Percentiles rank a stretch among this genome's conserved stretches.
Evolutionary conservation across 805 yeast genomes (phyloP).

Genomic region (Candida railenensis): DNA sequence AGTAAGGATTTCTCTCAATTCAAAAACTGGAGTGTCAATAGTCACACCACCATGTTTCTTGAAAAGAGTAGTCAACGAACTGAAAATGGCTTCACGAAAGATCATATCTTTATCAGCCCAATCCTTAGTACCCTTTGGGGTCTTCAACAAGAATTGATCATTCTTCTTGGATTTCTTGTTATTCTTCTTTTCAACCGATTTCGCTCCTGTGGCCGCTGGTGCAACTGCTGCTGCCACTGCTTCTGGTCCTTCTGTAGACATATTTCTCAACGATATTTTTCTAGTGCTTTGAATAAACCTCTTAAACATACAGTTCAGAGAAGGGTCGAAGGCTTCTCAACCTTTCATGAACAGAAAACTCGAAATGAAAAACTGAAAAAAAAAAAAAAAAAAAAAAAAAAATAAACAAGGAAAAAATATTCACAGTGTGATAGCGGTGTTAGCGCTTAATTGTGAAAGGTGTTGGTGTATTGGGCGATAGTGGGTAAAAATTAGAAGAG

Average conservation of each 20-base stretch:
- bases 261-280: slow-evolving; percentile 10
- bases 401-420: background rate
- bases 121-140: slow-evolving; percentile 96
- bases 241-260: slow-evolving; percentile 20
- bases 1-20: slow-evolving; percentile 88
- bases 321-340: background rate
- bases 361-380: background rate
- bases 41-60: slow-evolving; percentile 98
- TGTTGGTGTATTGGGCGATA: too few relatives aligned
- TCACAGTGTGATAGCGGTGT: too few relatives aligned
- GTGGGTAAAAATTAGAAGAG: too few relatives aligned
- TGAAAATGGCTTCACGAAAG: slow-evolving; percentile 83
- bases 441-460: too few relatives aligned
- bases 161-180: slow-evolving; percentile 38
- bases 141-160: slow-evolving; percentile 76
- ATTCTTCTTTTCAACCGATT: too few relatives aligned
- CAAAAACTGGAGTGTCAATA: slow-evolving; percentile 98
- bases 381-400: background rate
- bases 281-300: slow-evolving; percentile 9
- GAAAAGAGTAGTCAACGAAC: slow-evolving; percentile 69
- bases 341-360: background rate
- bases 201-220: slow-evolving; percentile 9
- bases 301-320: slow-evolving; percentile 13
- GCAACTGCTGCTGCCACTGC: slow-evolving; percentile 10
- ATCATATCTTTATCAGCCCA: slow-evolving; percentile 99